Evolutionary conservation across 768 basidiomycete genomes (phyloP), one percentile per base, ranked within the genome.

Genomic region (Termitomyces sp.): DNA sequence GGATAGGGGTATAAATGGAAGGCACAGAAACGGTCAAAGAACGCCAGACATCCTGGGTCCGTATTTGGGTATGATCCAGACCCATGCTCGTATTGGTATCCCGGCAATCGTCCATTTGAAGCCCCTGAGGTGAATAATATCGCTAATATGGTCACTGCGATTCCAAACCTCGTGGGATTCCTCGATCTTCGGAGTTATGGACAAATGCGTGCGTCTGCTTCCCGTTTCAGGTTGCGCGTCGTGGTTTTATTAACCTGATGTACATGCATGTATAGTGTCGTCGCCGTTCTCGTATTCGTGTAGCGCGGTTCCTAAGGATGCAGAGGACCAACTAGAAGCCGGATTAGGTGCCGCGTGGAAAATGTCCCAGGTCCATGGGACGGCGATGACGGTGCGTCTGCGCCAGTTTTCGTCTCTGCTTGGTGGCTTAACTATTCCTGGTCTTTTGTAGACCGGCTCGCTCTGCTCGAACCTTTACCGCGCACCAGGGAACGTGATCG

Each of bases 171-270:
- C 16, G 75, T 80, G 20, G 86, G 78, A 2, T 93, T 91, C 70
- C 58, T 93, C 34, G 91, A 93, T 71, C 68, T 93, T 53, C 78
- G 93, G 62, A 89, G 86, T 64, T 95, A 91, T 66, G 91, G 91
- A 0, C 91, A 93, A 68, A 87, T 92, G 80, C 68, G 89, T 92
- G 65, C 58, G 88, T 78, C 1, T 48, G 27, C 6, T 22, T 58
- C n/a, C 39, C 1, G 39, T 56, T 18, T 37, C 41, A 52, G 22
- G n/a, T 50, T 31, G 27, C 4, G 4, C 27, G 4, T 27, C 39
- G 36, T 6, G 27, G 46, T 4, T 4, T 16, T 16, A 39, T 16
- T 16, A 15, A 30, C 34, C 3, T 33, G 30, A 30, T 27, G 27
- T 27, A 1, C n/a, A 33, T 41, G 18, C 11, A 27, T 24, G 31